Evolutionary conservation across 352 stramenopile species (phyloP).

Genomic region (Phytophthora melonis): DNA sequence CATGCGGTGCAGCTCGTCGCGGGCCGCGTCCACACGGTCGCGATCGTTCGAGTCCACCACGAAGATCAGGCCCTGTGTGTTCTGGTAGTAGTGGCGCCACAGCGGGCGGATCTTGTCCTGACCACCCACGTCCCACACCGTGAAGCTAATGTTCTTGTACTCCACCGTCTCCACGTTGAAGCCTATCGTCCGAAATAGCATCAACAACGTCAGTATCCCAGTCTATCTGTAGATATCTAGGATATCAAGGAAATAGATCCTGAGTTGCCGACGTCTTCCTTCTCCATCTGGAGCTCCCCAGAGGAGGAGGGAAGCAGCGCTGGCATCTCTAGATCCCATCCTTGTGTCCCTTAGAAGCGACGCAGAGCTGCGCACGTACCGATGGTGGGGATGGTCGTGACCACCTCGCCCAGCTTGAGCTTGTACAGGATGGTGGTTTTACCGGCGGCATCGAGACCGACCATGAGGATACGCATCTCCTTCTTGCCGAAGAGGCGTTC

Average conservation of each 20-base stretch:
- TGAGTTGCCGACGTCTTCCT: background rate
- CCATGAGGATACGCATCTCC: slow-evolving; percentile 99
- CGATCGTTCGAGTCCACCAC: slow-evolving; percentile 99
- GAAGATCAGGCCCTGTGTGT: slow-evolving; percentile 99
- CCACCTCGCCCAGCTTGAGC: slow-evolving; percentile 93
- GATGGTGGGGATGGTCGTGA: slow-evolving; percentile 98
- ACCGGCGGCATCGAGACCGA: slow-evolving; percentile 99
- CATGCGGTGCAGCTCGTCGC: slow-evolving; percentile 98
- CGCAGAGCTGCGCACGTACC: slow-evolving; percentile 85
- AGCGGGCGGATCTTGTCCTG: slow-evolving; percentile 99
- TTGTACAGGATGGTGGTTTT: slow-evolving; percentile 99
- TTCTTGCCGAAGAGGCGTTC: slow-evolving; percentile 99
- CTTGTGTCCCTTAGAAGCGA: background rate
- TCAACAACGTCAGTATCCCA: slow-evolving; percentile 3
- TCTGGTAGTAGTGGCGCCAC: slow-evolving; percentile 99
- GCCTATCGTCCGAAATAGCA: slow-evolving; percentile 40
- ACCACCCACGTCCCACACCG: slow-evolving; percentile 99
- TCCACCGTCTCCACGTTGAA: slow-evolving; percentile 99
- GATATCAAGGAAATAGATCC: background rate
- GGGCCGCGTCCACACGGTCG: slow-evolving; percentile 97
- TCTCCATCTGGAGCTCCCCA: background rate
- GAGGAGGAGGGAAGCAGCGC: background rate
- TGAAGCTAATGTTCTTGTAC: slow-evolving; percentile 99
- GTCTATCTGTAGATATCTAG: background rate
- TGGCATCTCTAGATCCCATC: background rate